Percentiles rank a stretch among this genome's conserved stretches.
Conservation (phyloP, 345 rosid genomes). For the Eucalyptus melliodora region DNA sequence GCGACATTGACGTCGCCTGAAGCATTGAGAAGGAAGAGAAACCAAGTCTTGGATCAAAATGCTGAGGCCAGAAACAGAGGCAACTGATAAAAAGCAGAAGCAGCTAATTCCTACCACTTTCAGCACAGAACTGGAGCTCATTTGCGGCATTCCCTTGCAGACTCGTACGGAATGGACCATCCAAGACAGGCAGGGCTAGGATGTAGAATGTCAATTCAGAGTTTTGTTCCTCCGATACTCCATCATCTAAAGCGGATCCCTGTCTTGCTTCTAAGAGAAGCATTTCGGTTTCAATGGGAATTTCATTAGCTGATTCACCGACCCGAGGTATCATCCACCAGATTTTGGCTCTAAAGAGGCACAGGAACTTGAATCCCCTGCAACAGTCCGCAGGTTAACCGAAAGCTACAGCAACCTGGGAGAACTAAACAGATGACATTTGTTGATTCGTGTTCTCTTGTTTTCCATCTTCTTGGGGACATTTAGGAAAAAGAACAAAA, state of each 20-base stretch:
- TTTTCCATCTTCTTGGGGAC: not conserved
- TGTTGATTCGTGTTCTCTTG: not conserved
- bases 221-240: not conserved
- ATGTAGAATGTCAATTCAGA: slow-evolving; percentile 11
- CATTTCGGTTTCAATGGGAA: slow-evolving; percentile 54
- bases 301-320: slow-evolving; percentile 30
- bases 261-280: slow-evolving; percentile 39
- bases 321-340: slow-evolving; percentile 75
- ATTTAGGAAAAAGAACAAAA: not conserved
- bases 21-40: not conserved
- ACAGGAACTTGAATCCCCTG: slow-evolving; percentile 42
- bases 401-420: not conserved
- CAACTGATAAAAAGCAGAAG: not conserved
- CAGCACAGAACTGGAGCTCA: slow-evolving; percentile 51
- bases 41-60: not conserved
- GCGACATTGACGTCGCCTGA: slow-evolving; percentile 39
- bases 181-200: slow-evolving; percentile 46
- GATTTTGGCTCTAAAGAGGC: slow-evolving; percentile 39
- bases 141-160: slow-evolving; percentile 43
- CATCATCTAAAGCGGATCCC: slow-evolving; percentile 4
- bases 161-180: slow-evolving; percentile 38
- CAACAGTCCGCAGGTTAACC: not conserved
- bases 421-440: not conserved
- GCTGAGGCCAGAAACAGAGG: not conserved
- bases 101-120: slow-evolving; percentile 31